Conservation (phyloP, 768 basidiomycete species). For the Gymnopilus junonius region DNA sequence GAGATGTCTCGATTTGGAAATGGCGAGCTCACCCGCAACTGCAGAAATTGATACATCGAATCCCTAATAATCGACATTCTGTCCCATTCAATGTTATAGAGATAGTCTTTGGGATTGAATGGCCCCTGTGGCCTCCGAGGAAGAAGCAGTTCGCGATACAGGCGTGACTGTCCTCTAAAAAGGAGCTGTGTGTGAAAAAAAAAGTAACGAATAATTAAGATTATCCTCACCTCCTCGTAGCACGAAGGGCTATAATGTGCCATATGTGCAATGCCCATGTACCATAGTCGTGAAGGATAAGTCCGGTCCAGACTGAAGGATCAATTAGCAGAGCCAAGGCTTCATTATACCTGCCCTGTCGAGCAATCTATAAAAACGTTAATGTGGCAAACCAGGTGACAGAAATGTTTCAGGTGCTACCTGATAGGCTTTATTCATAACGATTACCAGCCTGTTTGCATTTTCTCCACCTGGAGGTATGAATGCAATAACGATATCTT, state of each 20-base stretch:
- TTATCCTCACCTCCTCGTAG: conserved; percentile 63
- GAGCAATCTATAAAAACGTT: conserved; percentile 52
- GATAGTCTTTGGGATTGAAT: conserved; percentile 61
- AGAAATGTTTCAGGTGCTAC: conserved; percentile 39
- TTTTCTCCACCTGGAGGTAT: conserved; percentile 60
- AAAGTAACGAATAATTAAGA: background rate
- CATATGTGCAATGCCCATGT: conserved; percentile 79
- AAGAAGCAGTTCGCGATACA: conserved; percentile 68
- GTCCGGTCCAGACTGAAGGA: conserved; percentile 69
- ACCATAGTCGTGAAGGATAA: conserved; percentile 67
- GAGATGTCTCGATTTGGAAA: conserved; percentile 7
- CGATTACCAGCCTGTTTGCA: conserved; percentile 61
- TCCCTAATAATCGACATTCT: conserved; percentile 47
- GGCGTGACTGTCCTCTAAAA: conserved; percentile 63
- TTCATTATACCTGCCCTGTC: conserved; percentile 69
- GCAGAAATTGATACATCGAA: conserved; percentile 48
- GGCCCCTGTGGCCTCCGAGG: conserved; percentile 61
- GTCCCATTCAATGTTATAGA: conserved; percentile 45
- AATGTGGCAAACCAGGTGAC: background rate
- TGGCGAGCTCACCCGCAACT: conserved; percentile 44
- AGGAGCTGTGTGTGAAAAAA: background rate
- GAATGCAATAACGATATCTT: conserved; percentile 72
- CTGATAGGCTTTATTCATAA: conserved; percentile 70
- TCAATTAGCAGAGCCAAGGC: conserved; percentile 67
- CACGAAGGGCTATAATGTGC: conserved; percentile 72